Percentiles rank a stretch among this genome's conserved stretches.
phyloP scores from a whole-genome alignment of 1,139 yeast species.

The Candida sp. region DNA sequence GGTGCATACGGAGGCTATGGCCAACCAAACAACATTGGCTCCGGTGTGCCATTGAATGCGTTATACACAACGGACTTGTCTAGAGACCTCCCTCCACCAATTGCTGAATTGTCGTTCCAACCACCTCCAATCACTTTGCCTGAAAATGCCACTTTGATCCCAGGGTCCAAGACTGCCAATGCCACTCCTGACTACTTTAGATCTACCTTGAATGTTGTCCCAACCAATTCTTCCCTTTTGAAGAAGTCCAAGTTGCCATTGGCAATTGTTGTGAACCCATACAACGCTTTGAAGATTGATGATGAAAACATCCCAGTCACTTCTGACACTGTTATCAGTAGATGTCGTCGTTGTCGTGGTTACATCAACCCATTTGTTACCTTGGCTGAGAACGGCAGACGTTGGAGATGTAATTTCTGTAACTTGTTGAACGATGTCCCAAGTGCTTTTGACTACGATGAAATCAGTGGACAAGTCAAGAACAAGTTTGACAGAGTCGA shows the following conservation, averaged over 20 bases:
- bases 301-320: constrained; percentile 77
- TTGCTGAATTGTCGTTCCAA: constrained; percentile 80
- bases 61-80: constrained; percentile 86
- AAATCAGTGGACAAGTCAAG: constrained; percentile 54
- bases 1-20: constrained; percentile 16
- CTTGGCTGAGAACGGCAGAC: constrained; percentile 76
- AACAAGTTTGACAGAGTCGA: constrained; percentile 83
- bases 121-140: constrained; percentile 94
- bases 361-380: constrained; percentile 92
- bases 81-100: constrained; percentile 86
- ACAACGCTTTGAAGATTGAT: constrained; percentile 71
- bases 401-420: constrained; percentile 98
- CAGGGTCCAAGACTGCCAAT: constrained; percentile 65
- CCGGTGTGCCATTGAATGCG: constrained; percentile 72
- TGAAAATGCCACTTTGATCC: constrained; percentile 60
- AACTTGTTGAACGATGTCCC: constrained; percentile 91
- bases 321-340: constrained; percentile 75
- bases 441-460: constrained; percentile 75
- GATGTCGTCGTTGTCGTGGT: constrained; percentile 98
- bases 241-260: constrained; percentile 92
- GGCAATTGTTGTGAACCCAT: constrained; percentile 90
- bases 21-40: constrained; percentile 11
- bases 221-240: constrained; percentile 70
- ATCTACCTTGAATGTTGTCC: constrained; percentile 88
- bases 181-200: constrained; percentile 79